Percentiles rank a stretch among this genome's conserved stretches.
phyloP scores from a whole-genome alignment of 805 yeast genomes.

The Cyberlindnera mycetangii region DNA sequence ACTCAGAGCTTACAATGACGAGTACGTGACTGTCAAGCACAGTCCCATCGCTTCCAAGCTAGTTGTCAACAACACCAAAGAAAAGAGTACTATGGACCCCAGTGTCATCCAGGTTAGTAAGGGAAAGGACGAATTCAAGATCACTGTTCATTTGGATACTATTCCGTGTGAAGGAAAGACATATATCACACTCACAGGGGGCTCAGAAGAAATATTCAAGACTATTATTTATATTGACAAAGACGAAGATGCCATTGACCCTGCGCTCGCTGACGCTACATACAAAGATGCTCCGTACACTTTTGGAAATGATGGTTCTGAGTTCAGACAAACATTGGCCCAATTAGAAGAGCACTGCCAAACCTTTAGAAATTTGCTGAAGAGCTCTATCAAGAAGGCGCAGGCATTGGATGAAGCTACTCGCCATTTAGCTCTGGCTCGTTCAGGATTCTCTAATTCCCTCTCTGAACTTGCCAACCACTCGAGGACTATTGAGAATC shows the following conservation, averaged over 20 bases:
- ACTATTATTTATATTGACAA: slow-evolving; percentile 1
- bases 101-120: slow-evolving; percentile 8
- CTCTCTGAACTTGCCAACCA: slow-evolving; percentile 18
- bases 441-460: slow-evolving; percentile 18
- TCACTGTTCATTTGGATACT: neutral
- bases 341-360: slow-evolving; percentile 13
- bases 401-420: slow-evolving; percentile 20
- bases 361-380: slow-evolving; percentile 11
- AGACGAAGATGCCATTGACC: slow-evolving; percentile 1
- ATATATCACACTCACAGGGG: slow-evolving; percentile 7
- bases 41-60: slow-evolving; percentile 8
- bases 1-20: slow-evolving; percentile 8
- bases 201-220: slow-evolving; percentile 7
- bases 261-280: neutral
- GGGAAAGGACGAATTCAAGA: slow-evolving; percentile 5
- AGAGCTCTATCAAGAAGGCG: slow-evolving; percentile 18
- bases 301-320: slow-evolving; percentile 12
- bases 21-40: neutral
- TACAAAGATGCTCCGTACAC: slow-evolving; percentile 12
- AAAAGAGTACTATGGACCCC: slow-evolving; percentile 13
- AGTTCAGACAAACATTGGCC: slow-evolving; percentile 9
- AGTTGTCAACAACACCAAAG: slow-evolving; percentile 3
- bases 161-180: slow-evolving; percentile 7
- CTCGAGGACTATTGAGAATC: slow-evolving; percentile 9
- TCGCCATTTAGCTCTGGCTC: slow-evolving; percentile 20